Evolutionary conservation across 306 rosid species (phyloP), one percentile per base, ranked within the genome.

Genomic region (Potentilla sterilis): DNA sequence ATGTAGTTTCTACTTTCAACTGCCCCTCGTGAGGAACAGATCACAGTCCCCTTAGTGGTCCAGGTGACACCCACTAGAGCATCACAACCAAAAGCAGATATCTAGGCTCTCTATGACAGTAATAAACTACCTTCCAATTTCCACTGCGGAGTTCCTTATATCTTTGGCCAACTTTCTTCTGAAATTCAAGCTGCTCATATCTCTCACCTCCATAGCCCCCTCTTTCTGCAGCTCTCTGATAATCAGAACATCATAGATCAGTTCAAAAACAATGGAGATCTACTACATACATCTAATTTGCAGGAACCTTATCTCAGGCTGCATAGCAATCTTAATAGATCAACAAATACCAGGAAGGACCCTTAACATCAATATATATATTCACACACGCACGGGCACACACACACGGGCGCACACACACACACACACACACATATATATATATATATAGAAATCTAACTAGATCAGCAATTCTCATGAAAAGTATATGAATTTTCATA

Each of bases 181-280:
- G 94, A 85, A 89, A 87, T 69, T 85, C 89, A 47, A 92, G 88
- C 81, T 92, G 89, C 85, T 95, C 99, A 80, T 95, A 95, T 83
- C 97, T 86, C 88, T 95, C 99, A 82, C 77, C 86, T 75, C 99
- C 99, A 74, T 95, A 92, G 21, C 94, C 97, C 76, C 93, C 97
- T 86, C 99, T 89, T 75, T 92, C 92, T 2, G 96, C 81, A 65
- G 99, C 99, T 86, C 86, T 90, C 98, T 95, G 89, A 84, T 6
- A 76, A 42, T 40, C 7, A 40, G 16, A 51, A 61, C 14, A 43
- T n/a, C n/a, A 61, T 47, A 64, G 15, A 5, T 28, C 67, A 41
- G 46, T 69, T 75, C 16, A 48, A 24, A 47, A 13, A 67, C 67
- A 21, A 44, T n/a, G 35, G 9, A 51, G 34, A 48, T 24, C 55